Conservation (phyloP, 768 basidiomycete genomes). For the Boletus vinaceobasis region DNA sequence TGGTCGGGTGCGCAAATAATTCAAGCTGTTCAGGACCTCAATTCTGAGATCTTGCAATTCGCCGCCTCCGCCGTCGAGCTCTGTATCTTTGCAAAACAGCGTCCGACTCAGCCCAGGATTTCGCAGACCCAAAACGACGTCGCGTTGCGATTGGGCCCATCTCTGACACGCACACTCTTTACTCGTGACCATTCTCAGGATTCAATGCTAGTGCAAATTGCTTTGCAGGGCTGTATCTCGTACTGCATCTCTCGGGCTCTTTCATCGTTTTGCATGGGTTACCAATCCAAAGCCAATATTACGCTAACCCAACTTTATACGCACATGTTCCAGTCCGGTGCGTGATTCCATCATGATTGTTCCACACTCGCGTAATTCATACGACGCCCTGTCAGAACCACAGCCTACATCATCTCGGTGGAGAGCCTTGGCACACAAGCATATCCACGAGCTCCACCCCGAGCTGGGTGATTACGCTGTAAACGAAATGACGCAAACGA, state of each 20-base stretch:
- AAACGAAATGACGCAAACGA: conserved; percentile 71
- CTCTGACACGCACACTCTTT: conserved; percentile 57
- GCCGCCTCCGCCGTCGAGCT: conserved; percentile 72
- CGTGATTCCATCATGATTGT: conserved; percentile 14
- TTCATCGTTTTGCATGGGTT: conserved; percentile 70
- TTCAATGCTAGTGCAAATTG: conserved; percentile 72
- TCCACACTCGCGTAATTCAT: conserved; percentile 13
- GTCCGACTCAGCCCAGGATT: conserved; percentile 38
- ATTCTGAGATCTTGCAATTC: conserved; percentile 78
- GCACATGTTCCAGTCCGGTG: conserved; percentile 55
- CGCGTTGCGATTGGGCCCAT: conserved; percentile 57
- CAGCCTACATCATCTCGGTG: conserved; percentile 78
- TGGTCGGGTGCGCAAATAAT: conserved; percentile 79
- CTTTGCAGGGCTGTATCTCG: conserved; percentile 67
- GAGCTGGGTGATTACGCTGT: conserved; percentile 61
- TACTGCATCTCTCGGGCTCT: conserved; percentile 66
- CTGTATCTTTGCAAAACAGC: conserved; percentile 48
- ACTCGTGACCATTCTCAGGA: conserved; percentile 70
- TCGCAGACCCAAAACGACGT: conserved; percentile 58
- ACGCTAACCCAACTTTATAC: conserved; percentile 60
- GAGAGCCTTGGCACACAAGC: conserved; percentile 68
- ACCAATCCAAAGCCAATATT: conserved; percentile 65
- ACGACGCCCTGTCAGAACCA: conserved; percentile 44
- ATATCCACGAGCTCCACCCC: conserved; percentile 67
- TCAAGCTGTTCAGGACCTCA: conserved; percentile 75